Evolutionary conservation across 2,329 filamentous ascomycete species (phyloP).

Genomic region (Penicillium olsonii): DNA sequence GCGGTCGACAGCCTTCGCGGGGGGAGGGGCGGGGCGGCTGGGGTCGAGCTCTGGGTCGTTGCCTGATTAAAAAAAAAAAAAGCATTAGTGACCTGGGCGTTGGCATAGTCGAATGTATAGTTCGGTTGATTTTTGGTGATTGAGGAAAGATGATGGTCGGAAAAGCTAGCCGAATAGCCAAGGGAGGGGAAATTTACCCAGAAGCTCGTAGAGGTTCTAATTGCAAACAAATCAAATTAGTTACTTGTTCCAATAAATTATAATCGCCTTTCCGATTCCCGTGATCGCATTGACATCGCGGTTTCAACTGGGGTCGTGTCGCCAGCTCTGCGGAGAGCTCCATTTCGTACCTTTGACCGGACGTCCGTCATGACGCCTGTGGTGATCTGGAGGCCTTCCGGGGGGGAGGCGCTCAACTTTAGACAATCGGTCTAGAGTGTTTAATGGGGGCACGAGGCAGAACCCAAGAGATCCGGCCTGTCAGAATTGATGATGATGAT

Average conservation of each 20-base stretch:
- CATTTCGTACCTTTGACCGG: slow-evolving; percentile 51
- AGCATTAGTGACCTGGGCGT: slow-evolving; percentile 29
- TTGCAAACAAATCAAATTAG: slow-evolving; percentile 21
- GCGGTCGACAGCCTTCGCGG: slow-evolving; percentile 89
- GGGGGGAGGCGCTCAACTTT: slow-evolving; percentile 49
- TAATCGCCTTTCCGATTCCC: not conserved
- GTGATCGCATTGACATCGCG: slow-evolving; percentile 8
- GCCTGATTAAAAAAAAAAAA: slow-evolving; percentile 49
- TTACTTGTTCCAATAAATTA: slow-evolving; percentile 12
- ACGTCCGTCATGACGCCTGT: slow-evolving; percentile 55
- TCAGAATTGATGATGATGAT: slow-evolving; percentile 29
- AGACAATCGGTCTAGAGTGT: slow-evolving; percentile 42
- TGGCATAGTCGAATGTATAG: slow-evolving; percentile 8
- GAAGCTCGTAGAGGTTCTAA: slow-evolving; percentile 96
- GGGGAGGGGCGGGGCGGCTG: slow-evolving; percentile 74
- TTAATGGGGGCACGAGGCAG: slow-evolving; percentile 34
- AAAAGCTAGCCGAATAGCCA: slow-evolving; percentile 18
- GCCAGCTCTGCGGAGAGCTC: slow-evolving; percentile 7
- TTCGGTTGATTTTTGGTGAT: slow-evolving; percentile 2
- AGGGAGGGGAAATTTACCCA: slow-evolving; percentile 67
- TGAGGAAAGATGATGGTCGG: slow-evolving; percentile 7
- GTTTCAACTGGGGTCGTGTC: slow-evolving; percentile 1
- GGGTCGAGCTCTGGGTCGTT: slow-evolving; percentile 71
- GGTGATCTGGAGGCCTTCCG: slow-evolving; percentile 51
- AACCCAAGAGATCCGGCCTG: slow-evolving; percentile 35